Evolutionary conservation across 345 rosid genomes (phyloP), one percentile per base, ranked within the genome.

Genomic region (Dipteronia sinensis): DNA sequence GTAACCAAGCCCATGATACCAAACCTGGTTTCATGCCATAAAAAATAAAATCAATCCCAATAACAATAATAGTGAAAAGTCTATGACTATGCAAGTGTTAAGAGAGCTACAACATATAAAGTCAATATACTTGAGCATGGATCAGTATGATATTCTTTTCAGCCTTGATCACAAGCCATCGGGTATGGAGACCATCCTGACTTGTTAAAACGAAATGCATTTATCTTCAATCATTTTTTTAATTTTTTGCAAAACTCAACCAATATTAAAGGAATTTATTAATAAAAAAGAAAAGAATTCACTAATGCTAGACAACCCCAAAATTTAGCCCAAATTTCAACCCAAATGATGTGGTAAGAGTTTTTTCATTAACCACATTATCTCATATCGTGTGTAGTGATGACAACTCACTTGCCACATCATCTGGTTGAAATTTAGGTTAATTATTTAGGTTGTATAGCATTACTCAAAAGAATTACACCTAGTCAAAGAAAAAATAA

Each of bases 1-100:
- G 98, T 90, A 67, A 90, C 99, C 88, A 96, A 78, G 56, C 99
- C 99, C 99, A 96, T 96, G 67, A 96, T 83, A 62, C 97, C 98
- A 86, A 94, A 96, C 99, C 99, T 95, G 91, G 76, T 77, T 69
- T 62, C 13, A 19, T 63, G 42, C 58, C 71, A 79, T 46, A 61
- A 73, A 72, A 58, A 40, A 40, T 62, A 22, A 23, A 15, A 8
- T 55, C 25, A 20, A 16, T 42, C 40, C 27, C 29, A 61, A 16
- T 10, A 2, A 44, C n/a, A 51, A 27, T 56, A 72, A 69, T 20
- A 59, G 42, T 59, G 56, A 23, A 40, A 13, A 27, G 10, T 58
- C 23, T 65, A n/a, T 23, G 44, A 38, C 66, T 31, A 25, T 8
- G 58, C 34, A 44, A 25, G 25, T 44, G 29, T 17, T 63, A 15